A percentile compares a stretch with the other conserved stretches of the same genome.
phyloP scores from a whole-genome alignment of 768 basidiomycete genomes.

The Zangia roseola region DNA sequence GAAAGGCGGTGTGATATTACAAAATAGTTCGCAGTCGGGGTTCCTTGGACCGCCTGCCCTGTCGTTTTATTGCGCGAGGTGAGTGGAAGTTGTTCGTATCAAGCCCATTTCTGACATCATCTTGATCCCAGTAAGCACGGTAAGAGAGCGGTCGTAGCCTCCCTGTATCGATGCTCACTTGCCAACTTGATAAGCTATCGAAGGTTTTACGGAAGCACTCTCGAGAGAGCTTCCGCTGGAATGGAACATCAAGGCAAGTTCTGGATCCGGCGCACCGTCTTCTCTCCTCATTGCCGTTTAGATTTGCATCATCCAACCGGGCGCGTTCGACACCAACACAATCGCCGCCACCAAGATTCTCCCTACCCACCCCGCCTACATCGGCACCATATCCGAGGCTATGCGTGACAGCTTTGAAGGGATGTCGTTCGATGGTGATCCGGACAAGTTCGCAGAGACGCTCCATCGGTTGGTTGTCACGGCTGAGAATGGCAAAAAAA shows the following conservation, averaged over 20 bases:
- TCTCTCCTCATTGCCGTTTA: neutral
- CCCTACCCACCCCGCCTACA: conserved; percentile 9
- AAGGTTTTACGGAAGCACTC: conserved; percentile 9
- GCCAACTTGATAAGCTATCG: conserved; percentile 5
- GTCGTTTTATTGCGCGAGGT: conserved; percentile 15
- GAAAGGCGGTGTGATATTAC: conserved; percentile 12
- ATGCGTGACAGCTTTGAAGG: conserved; percentile 1
- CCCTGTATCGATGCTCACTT: neutral
- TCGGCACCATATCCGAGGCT: neutral
- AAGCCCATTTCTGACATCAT: neutral
- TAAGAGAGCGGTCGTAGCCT: neutral
- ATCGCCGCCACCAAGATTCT: neutral
- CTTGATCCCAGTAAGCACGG: conserved; percentile 8
- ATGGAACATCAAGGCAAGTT: conserved; percentile 20
- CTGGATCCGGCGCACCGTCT: too few relatives aligned
- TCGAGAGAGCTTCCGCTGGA: conserved; percentile 9
- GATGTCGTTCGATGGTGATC: conserved; percentile 8
- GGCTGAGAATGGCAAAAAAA: neutral
- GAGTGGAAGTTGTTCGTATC: neutral
- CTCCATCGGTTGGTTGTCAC: neutral
- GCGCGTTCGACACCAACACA: conserved; percentile 15
- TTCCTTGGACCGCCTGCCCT: conserved; percentile 4
- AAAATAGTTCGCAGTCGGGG: conserved; percentile 10
- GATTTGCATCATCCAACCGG: conserved; percentile 18
- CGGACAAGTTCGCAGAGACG: conserved; percentile 12